phyloP scores from a whole-genome alignment of 495 filamentous ascomycete species.

The Gamarada debralockiae region DNA sequence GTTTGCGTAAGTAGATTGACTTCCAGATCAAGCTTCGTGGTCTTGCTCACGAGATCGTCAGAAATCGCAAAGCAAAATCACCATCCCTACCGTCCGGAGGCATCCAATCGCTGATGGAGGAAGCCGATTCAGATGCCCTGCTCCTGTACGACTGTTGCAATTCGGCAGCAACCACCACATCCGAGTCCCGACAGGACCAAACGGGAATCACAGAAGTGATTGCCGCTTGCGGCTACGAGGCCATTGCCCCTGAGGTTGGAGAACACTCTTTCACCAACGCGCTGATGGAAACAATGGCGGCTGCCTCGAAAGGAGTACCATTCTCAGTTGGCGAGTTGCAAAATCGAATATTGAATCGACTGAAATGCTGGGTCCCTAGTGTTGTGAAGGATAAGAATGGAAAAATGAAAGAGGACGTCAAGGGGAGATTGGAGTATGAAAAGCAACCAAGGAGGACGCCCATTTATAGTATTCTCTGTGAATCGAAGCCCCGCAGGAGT shows the following conservation, averaged over 20 bases:
- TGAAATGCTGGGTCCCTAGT: slow-evolving; percentile 20
- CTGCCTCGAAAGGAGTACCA: slow-evolving; percentile 15
- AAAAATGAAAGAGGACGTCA: too few relatives aligned
- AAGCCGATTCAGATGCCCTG: slow-evolving; percentile 22
- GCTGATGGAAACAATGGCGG: slow-evolving; percentile 24
- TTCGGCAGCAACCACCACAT: neutral
- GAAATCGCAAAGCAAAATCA: too few relatives aligned
- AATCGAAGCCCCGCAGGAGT: neutral
- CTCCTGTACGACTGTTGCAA: slow-evolving; percentile 24
- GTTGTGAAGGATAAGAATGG: too few relatives aligned
- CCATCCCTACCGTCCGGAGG: too few relatives aligned
- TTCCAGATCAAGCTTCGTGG: too few relatives aligned
- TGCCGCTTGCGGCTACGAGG: slow-evolving; percentile 28
- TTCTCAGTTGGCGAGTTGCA: slow-evolving; percentile 25
- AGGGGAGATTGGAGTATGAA: slow-evolving; percentile 1
- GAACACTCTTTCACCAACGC: slow-evolving; percentile 25
- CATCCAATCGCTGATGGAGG: slow-evolving; percentile 19
- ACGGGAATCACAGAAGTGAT: slow-evolving; percentile 23
- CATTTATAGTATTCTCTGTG: slow-evolving; percentile 1
- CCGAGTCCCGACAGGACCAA: neutral
- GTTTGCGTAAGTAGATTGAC: slow-evolving; percentile 12
- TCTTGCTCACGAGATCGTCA: too few relatives aligned
- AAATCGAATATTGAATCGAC: slow-evolving; percentile 17
- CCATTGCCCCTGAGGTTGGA: slow-evolving; percentile 11
- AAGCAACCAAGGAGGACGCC: neutral